These are phyloP conservation scores for Fraxinus baroniana DNA, from an alignment of 305 asterid genomes.

Conservation along the genomic window DNA sequence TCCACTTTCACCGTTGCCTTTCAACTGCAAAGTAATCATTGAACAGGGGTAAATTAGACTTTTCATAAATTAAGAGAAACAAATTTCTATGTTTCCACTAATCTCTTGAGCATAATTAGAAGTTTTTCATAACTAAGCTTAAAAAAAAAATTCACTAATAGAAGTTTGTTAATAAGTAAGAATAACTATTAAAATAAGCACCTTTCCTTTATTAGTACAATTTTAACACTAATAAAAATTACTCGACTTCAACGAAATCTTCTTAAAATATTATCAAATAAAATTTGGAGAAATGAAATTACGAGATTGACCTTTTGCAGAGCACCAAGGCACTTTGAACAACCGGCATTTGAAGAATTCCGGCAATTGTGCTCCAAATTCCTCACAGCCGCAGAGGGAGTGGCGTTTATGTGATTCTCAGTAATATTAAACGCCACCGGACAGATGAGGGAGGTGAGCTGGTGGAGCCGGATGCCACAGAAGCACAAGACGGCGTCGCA, in stretches of 20 bases:
- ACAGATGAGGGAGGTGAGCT: neutral
- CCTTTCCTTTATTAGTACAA: too few species aligned
- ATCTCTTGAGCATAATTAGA: too few species aligned
- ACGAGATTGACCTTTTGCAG: neutral
- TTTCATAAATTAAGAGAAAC: neutral
- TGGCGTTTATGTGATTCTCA: neutral
- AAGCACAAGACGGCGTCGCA: neutral
- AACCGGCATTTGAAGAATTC: neutral
- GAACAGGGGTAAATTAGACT: neutral
- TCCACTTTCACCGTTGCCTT: neutral
- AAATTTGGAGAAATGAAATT: neutral
- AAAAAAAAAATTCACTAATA: too few species aligned
- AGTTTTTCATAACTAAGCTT: too few species aligned
- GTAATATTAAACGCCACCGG: neutral
- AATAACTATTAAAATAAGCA: too few species aligned
- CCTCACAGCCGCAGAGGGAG: neutral
- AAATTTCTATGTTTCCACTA: neutral
- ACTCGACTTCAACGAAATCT: too few species aligned
- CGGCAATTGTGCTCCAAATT: neutral
- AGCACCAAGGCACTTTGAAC: neutral
- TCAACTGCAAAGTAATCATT: neutral
- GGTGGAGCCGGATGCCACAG: neutral
- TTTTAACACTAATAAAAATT: too few species aligned
- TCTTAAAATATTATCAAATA: too few species aligned
- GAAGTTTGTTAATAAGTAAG: too few species aligned